Conservation (phyloP, 108 stramenopile genomes). For the Discostella stelligeroides region DNA sequence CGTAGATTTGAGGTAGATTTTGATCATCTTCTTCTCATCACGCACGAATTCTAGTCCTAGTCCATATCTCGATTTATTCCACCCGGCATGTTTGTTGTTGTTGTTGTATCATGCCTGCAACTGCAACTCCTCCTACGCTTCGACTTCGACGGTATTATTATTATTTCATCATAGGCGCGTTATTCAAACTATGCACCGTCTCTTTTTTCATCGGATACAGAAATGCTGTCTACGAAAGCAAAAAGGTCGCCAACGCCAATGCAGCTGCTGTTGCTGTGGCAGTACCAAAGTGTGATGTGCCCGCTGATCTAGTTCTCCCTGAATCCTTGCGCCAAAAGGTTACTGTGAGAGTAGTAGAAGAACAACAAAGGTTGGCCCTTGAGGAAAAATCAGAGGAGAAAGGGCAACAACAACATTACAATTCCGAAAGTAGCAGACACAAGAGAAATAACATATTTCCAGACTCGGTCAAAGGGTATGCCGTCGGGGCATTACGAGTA, state of each 20-base stretch:
- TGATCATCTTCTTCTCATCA: too few species aligned
- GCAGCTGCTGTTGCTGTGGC: neutral
- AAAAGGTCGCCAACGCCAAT: neutral
- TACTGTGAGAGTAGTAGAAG: too few species aligned
- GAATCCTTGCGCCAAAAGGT: neutral
- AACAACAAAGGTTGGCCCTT: neutral
- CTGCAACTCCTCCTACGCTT: too few species aligned
- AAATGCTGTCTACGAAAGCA: constrained; percentile 13
- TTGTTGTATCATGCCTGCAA: too few species aligned
- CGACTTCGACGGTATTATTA: too few species aligned
- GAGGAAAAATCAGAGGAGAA: neutral
- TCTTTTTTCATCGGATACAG: constrained; percentile 25
- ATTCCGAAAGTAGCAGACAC: neutral
- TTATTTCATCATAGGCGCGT: neutral
- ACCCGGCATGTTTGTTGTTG: too few species aligned
- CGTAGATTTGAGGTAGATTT: too few species aligned
- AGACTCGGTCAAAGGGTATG: constrained; percentile 14
- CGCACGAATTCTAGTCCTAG: too few species aligned
- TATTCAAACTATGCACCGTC: constrained; percentile 13
- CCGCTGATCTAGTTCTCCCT: neutral
- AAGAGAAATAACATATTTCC: constrained; percentile 21
- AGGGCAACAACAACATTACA: neutral
- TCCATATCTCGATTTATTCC: too few species aligned
- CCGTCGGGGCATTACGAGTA: constrained; percentile 19
- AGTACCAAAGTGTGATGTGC: neutral